Evolutionary conservation across 2,329 filamentous ascomycete genomes (phyloP), one percentile per base, ranked within the genome.

Genomic region (Diaporthe destruens): DNA sequence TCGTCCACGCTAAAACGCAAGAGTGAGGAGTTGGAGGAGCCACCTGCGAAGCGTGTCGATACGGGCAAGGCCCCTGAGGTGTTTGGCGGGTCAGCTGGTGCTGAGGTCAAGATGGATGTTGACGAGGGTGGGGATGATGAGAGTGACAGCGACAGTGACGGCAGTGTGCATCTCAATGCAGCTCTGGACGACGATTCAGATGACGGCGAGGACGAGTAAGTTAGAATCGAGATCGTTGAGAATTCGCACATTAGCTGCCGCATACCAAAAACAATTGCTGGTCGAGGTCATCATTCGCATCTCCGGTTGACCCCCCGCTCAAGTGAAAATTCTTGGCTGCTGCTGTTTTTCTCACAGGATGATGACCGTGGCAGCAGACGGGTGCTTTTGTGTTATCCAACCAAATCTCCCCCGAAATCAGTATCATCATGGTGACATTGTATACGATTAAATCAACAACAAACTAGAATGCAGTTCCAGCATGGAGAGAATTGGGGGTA

Each of bases 111-210:
- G 54, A 69, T 72, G 57, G 57, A 70, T 20, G 65, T 68, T 20
- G 72, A 67, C 23, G 72, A 76, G 23, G 79, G 71, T 3, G 79
- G 77, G 1, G 81, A 79, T 0, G 82, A 82, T 6, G 84, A 82
- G 0, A 85, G 84, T n/a, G 85, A 85, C 25, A 83, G 84, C 42
- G 84, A 84, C 18, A 80, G 79, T 39, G 87, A 89, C 71, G 87
- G 85, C 70, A 90, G 88, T 72, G 85, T 90, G 16, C 87, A 90
- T 79, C 81, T 90, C 71, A 88, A 90, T 70, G 90, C 90, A 87
- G 87, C 88, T 57, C 79, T 90, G 12, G 88, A 90, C 12, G 86
- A 87, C 20, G 85, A 86, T 12, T 84, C 84, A 0, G 86, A 85
- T 0, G 84, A 85, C 0, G 82, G 82, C 1, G 79, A 81, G 0